Evolutionary conservation across 345 rosid species (phyloP), one percentile per base, ranked within the genome.

Genomic region (Salix brachista): DNA sequence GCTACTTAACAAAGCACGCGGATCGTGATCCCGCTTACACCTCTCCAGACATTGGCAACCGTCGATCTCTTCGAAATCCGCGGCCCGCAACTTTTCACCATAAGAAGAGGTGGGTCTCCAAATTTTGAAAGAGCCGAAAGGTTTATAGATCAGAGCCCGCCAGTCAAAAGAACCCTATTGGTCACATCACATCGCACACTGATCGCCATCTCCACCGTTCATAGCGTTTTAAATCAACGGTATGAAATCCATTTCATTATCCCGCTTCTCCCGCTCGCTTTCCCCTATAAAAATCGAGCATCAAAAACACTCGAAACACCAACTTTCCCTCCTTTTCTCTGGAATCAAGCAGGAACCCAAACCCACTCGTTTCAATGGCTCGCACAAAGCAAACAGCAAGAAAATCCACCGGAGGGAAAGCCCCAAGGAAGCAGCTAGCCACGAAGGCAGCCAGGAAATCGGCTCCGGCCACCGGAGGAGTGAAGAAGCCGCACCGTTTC

Each of bases 331-430:
- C 19, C 19, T 12, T 25, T 41, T 37, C 79, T 28, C 10, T 9
- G 2, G 1, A 21, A 67, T 25, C 58, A 76, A 21, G 17, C 56
- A 9, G 4, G 0, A 1, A 26, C 17, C 18, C 26, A 46, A 39
- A 48, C n/a, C 65, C 19, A 19, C 32, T 18, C 1, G 6, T 17
- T 17, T 23, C 64, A 50, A 78, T 78, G 81, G 81, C 81, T 12
- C 81, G 81, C 52, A 78, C 81, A 0, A 78, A 78, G 81, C 81
- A 78, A 46, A 78, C 81, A 1, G 81, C 81, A n/a, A 73, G 81
- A 68, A 78, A 78, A 41, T 78, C 81, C 0, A 78, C 81, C 3
- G 81, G 81, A 26, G 81, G 81, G 3, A 78, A 78, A 46, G 81
- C 81, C 1, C 81, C 81, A 21, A 34, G 81, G 18, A 78, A 78